phyloP scores from a whole-genome alignment of 2,329 filamentous ascomycete species.

The Achaetomium macrosporum region DNA sequence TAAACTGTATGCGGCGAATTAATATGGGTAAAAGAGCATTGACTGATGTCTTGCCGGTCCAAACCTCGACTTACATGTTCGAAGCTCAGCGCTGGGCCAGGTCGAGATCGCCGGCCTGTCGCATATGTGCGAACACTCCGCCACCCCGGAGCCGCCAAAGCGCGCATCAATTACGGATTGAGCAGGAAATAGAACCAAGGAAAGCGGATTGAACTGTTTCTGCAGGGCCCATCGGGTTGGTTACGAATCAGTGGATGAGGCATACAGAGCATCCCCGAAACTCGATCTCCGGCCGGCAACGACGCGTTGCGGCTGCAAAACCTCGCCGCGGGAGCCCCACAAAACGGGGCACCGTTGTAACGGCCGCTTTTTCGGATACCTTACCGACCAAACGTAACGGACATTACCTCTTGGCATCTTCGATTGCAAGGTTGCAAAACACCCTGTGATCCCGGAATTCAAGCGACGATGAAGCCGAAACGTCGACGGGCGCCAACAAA shows the following conservation, averaged over 20 bases:
- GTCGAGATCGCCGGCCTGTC: constrained; percentile 32
- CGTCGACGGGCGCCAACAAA: constrained; percentile 25
- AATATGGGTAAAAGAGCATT: too few relatives aligned
- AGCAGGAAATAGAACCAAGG: not conserved
- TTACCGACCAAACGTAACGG: too few relatives aligned
- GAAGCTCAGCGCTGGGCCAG: constrained; percentile 45
- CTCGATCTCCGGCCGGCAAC: not conserved
- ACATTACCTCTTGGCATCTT: not conserved
- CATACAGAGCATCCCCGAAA: not conserved
- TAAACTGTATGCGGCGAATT: constrained; percentile 40
- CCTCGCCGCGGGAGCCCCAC: too few relatives aligned
- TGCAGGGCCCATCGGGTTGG: not conserved
- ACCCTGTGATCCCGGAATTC: not conserved
- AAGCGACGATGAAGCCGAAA: constrained; percentile 20
- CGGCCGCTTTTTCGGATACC: too few relatives aligned
- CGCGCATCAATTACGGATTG: constrained; percentile 19
- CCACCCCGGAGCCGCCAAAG: constrained; percentile 20
- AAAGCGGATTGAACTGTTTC: not conserved
- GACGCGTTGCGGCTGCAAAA: too few relatives aligned
- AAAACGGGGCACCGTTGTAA: too few relatives aligned
- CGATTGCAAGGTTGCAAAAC: not conserved
- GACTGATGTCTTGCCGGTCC: too few relatives aligned
- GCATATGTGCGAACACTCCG: constrained; percentile 34
- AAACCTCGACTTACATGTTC: constrained; percentile 46
- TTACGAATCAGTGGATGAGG: not conserved